A percentile compares a stretch with the other conserved stretches of the same genome.
phyloP scores from a whole-genome alignment of 805 yeast species.

The Metahyphopichia silvanorum region DNA sequence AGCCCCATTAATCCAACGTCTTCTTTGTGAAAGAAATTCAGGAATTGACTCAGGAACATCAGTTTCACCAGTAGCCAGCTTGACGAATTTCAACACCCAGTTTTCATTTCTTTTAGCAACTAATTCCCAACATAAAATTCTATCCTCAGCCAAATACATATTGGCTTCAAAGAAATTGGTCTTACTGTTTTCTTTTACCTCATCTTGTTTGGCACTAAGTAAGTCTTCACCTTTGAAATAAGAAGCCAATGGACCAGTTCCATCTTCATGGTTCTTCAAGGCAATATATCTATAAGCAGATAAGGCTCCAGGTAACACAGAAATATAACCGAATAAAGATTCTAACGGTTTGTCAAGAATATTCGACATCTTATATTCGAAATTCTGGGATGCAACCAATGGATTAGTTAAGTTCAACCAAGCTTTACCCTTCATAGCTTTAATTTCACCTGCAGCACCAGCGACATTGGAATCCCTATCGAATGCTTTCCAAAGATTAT shows the following conservation, averaged over 20 bases:
- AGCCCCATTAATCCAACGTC: conserved; percentile 97
- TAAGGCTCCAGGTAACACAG: conserved; percentile 93
- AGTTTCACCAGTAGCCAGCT: conserved; percentile 92
- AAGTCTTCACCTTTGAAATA: conserved; percentile 85
- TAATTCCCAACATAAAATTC: conserved; percentile 94
- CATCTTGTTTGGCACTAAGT: conserved; percentile 22
- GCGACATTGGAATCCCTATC: conserved; percentile 96
- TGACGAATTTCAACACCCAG: conserved; percentile 90
- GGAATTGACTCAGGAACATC: conserved; percentile 90
- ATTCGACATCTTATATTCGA: conserved; percentile 96
- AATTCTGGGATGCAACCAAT: conserved; percentile 91
- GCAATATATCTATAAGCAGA: conserved; percentile 94
- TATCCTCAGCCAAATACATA: conserved; percentile 96
- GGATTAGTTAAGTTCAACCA: conserved; percentile 84
- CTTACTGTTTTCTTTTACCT: conserved; percentile 25
- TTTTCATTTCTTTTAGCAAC: conserved; percentile 79
- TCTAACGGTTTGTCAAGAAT: conserved; percentile 93
- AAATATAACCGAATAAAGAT: conserved; percentile 86
- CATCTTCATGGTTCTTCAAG: conserved; percentile 77
- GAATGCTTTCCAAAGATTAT: conserved; percentile 96
- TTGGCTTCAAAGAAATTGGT: conserved; percentile 91
- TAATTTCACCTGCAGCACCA: conserved; percentile 98
- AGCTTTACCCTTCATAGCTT: conserved; percentile 88
- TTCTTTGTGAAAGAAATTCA: conserved; percentile 85
- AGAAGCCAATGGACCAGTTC: conserved; percentile 86